Evolutionary conservation across 1,139 yeast genomes (phyloP), one percentile per base, ranked within the genome.

Genomic region (Arxiozyma bovina): DNA sequence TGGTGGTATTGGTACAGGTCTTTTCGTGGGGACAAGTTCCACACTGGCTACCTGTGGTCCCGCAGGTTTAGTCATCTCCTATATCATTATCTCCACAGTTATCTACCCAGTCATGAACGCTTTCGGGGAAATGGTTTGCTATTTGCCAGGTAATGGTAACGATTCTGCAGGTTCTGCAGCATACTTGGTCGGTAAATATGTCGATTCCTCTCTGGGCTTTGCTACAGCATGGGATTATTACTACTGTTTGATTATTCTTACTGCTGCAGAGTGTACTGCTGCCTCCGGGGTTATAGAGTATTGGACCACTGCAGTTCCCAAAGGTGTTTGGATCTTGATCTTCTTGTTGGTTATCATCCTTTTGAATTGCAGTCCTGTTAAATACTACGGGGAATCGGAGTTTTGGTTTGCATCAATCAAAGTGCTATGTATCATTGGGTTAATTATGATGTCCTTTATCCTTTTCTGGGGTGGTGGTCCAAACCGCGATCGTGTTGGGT

Each of bases 391-490:
- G 61, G 81, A 79, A 63, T 71, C 74, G 27, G 81, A 77, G 57
- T 77, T 77, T 57, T 62, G 66, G 51, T 76, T 77, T 54, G 77
- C 78, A 25, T 27, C 82, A 74, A 73, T 85, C 47, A 87, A 87
- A 66, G 79, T 87, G 45, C 60, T 85, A 7, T 75, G 87, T 56
- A 85, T 87, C 57, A 67, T 84, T 48, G 96, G 93, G 0, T 76
- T 87, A 53, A 78, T 87, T 55, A 67, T 85, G 46, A 83, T 87
- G 71, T 83, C 91, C 0, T 80, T 87, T 59, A 69, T 87, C 57
- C 77, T 88, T 27, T 86, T 87, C 89, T 82, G 84, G 63, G 96
- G 96, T 43, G 96, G 95, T 42, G 87, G 86, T 66, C 89, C 90
- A 42, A 66, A 74, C 54, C 79, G 75, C 57, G 85, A 83, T 64